phyloP scores from a whole-genome alignment of 148 eudicot genomes.

The Vaccinium vitisidaea region DNA sequence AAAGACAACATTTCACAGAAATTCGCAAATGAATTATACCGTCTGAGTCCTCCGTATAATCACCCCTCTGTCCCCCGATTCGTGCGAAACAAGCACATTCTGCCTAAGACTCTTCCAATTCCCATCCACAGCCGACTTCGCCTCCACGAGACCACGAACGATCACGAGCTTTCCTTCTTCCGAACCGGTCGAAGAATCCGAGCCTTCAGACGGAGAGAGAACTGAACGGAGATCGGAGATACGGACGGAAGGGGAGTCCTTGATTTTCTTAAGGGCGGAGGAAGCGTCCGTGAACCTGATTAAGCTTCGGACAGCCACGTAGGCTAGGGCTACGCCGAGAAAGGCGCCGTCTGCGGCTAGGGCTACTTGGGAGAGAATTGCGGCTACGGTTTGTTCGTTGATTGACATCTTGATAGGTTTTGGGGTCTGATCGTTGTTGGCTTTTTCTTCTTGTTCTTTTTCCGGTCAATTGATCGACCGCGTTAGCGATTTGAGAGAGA shows the following conservation, averaged over 20 bases:
- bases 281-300: constrained; percentile 47
- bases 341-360: constrained; percentile 80
- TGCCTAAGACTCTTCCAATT: constrained; percentile 48
- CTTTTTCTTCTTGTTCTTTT: not conserved
- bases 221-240: constrained; percentile 77
- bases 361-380: constrained; percentile 48
- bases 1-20: not conserved
- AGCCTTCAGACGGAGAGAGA: constrained; percentile 20
- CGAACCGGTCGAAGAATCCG: constrained; percentile 12
- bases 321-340: constrained; percentile 67
- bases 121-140: constrained; percentile 52
- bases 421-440: not conserved
- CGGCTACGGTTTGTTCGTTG: constrained; percentile 60
- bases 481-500: not conserved
- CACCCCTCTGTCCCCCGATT: constrained; percentile 63
- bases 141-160: constrained; percentile 66
- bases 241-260: constrained; percentile 50
- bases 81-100: constrained; percentile 41
- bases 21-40: constrained; percentile 28
- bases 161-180: constrained; percentile 51
- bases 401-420: constrained; percentile 49
- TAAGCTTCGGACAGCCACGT: constrained; percentile 56
- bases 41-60: constrained; percentile 61
- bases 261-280: constrained; percentile 59
- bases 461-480: not conserved